Conservation (phyloP, 1,284 basidiomycete species). For the Mycosarcoma maydis region DNA sequence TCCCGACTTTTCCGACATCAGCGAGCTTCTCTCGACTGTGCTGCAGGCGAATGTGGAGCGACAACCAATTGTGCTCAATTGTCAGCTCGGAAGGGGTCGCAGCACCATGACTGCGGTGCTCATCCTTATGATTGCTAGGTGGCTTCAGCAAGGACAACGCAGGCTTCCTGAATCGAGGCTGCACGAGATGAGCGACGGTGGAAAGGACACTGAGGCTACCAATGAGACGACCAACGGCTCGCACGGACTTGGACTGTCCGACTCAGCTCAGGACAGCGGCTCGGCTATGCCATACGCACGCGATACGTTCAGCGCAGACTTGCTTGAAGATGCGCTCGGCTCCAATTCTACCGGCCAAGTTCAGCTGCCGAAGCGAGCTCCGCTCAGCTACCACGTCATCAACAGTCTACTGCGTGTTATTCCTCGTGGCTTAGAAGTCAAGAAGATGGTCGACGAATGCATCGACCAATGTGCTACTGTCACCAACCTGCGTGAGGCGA, state of each 20-base stretch:
- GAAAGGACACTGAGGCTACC: not conserved
- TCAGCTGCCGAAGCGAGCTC: constrained; percentile 22
- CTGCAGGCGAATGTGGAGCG: constrained; percentile 78
- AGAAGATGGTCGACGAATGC: constrained; percentile 86
- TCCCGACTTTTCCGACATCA: constrained; percentile 66
- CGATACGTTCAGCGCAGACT: constrained; percentile 36
- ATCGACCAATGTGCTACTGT: constrained; percentile 84
- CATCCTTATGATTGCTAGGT: constrained; percentile 84
- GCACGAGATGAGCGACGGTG: constrained; percentile 22
- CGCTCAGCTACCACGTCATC: constrained; percentile 73
- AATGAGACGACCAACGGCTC: not conserved
- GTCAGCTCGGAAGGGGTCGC: constrained; percentile 93
- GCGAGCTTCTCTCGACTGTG: constrained; percentile 80
- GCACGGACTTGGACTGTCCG: constrained; percentile 17
- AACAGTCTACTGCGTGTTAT: constrained; percentile 86
- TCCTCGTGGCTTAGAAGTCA: constrained; percentile 85
- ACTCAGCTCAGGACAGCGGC: constrained; percentile 22
- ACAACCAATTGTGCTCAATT: constrained; percentile 88
- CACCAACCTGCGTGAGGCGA: constrained; percentile 84
- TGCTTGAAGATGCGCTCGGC: constrained; percentile 17
- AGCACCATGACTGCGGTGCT: constrained; percentile 90
- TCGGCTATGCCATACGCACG: constrained; percentile 16
- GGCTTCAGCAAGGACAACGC: constrained; percentile 71
- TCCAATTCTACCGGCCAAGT: not conserved
- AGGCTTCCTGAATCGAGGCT: constrained; percentile 63